Evolutionary conservation across 2,329 filamentous ascomycete species (phyloP), one percentile per base, ranked within the genome.

Genomic region (Calonectria hongkongensis): DNA sequence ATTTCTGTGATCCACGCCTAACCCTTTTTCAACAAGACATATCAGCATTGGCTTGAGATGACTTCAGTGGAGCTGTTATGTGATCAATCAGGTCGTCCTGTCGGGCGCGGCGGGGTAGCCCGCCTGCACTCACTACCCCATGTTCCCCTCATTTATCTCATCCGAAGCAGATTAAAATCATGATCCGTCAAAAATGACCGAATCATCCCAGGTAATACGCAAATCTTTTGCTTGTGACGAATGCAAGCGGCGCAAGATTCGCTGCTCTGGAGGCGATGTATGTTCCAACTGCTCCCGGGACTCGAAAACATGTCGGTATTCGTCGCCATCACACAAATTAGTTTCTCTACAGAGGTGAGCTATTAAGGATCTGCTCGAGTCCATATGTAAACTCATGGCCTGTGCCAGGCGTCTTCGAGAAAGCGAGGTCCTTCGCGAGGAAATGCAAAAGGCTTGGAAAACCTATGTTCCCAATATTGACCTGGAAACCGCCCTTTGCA

Each of bases 161-260:
- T 27, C 25, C 2, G 7, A 6, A 15, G 21, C 47, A 15, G 27
- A 25, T 50, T 50, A 13, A 9, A 48, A 33, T 33, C 12, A 45
- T 15, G 27, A 6, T 15, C 4, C 47, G 12, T n/a, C 21, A 15
- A 21, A 25, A 25, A 50, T 50, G 47, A 50, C 47, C 15, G 47
- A 50, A 28, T 28, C 47, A 27, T 28, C 15, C 15, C 47, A 50
- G 21, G 7, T 48, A n/a, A 7, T 50, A 36, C 56, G 56, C n/a
- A 62, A 62, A 16, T 62, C 56, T 3, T 41, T 41, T 43, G 56
- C 56, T 12, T 62, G 56, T 9, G 39, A 62, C 36, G 56, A 62
- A 13, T 62, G 36, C 56, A 62, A 62, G 56, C 56, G 56, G 18
- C 56, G 56, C 10, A 62, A 62, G 13, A 41, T 62, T 25, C 36